Evolutionary conservation across 2,329 filamentous ascomycete genomes (phyloP).

Genomic region (Akanthomyces dipterigenus): DNA sequence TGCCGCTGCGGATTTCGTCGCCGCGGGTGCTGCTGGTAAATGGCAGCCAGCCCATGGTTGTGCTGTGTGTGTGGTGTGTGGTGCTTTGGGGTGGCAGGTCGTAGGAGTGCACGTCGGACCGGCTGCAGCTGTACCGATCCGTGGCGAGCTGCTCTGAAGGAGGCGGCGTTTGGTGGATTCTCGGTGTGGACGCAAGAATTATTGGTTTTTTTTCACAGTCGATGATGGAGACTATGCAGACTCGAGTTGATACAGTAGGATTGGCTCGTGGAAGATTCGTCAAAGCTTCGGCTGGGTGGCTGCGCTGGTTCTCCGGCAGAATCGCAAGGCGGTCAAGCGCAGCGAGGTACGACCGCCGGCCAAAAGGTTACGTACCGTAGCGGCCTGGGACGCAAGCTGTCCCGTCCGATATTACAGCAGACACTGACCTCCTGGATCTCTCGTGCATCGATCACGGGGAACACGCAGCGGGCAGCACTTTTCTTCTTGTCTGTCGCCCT

Average conservation of each 20-base stretch:
- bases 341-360: background rate
- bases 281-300: background rate
- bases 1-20: constrained; percentile 48
- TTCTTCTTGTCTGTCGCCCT: background rate
- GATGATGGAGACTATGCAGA: background rate
- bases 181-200: too few relatives aligned
- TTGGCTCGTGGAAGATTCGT: background rate
- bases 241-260: background rate
- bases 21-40: constrained; percentile 42
- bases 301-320: background rate
- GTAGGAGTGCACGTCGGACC: background rate
- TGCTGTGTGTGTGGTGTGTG: constrained; percentile 7
- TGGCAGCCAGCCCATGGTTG: constrained; percentile 40
- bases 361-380: background rate
- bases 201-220: background rate
- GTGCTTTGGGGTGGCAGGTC: background rate
- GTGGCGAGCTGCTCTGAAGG: too few relatives aligned
- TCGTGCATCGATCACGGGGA: background rate
- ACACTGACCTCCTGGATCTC: constrained; percentile 1
- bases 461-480: background rate
- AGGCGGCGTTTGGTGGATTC: too few relatives aligned
- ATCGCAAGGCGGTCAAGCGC: constrained; percentile 5
- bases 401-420: background rate
- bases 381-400: background rate
- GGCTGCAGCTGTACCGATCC: background rate